Conservation (phyloP, 2,329 filamentous ascomycete species). For the Xenosphaeropsis pyriputrescens region DNA sequence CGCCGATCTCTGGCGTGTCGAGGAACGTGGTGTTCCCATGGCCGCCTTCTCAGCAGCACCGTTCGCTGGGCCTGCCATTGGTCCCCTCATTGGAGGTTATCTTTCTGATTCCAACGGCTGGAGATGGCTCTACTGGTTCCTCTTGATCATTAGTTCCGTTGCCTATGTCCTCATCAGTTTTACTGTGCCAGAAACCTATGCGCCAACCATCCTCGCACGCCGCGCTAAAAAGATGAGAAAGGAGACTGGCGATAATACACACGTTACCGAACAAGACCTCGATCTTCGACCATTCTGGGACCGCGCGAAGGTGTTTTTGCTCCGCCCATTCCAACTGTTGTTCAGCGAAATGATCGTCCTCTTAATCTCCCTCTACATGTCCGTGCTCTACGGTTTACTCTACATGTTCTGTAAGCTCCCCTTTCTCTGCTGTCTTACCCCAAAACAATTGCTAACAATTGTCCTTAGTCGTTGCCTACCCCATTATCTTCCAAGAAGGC, state of each 20-base stretch:
- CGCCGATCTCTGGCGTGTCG: constrained; percentile 71
- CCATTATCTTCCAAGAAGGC: constrained; percentile 51
- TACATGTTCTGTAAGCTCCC: constrained; percentile 27
- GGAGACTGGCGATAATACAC: constrained; percentile 47
- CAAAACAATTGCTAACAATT: too few species aligned
- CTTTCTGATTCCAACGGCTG: constrained; percentile 56
- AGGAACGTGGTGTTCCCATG: constrained; percentile 79
- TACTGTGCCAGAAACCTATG: constrained; percentile 83
- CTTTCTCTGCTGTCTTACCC: too few species aligned
- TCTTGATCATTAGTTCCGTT: constrained; percentile 57
- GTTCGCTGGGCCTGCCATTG: constrained; percentile 68
- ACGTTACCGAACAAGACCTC: constrained; percentile 70
- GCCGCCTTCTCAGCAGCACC: constrained; percentile 73
- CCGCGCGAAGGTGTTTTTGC: constrained; percentile 56
- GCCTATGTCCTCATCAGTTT: constrained; percentile 69
- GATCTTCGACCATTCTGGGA: constrained; percentile 56
- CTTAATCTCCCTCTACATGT: constrained; percentile 75
- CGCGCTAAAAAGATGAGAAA: constrained; percentile 61
- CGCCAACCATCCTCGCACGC: constrained; percentile 58
- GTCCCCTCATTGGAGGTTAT: constrained; percentile 65
- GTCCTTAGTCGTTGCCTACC: constrained; percentile 26
- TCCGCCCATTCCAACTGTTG: constrained; percentile 75
- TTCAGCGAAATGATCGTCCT: constrained; percentile 77
- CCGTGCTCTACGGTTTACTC: constrained; percentile 54
- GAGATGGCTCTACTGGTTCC: constrained; percentile 82